Evolutionary conservation across 768 basidiomycete genomes (phyloP).

Genomic region (Lentinula detonsa): DNA sequence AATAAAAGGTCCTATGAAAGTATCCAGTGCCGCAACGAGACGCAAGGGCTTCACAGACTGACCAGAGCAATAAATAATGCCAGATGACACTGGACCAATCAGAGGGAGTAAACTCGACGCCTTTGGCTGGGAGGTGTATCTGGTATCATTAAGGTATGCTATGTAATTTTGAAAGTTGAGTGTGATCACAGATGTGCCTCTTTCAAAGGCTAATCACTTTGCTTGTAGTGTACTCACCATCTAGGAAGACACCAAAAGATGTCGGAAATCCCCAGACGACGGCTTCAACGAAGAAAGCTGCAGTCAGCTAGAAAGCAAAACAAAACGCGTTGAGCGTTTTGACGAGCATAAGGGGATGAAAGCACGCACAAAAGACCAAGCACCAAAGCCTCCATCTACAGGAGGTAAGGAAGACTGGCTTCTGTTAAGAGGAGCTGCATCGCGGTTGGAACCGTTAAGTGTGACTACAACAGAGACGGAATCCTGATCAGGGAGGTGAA

Average conservation of each 20-base stretch:
- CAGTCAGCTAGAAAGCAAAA: slow-evolving; percentile 14
- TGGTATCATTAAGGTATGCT: slow-evolving; percentile 19
- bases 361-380: slow-evolving; percentile 21
- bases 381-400: slow-evolving; percentile 15
- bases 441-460: not conserved
- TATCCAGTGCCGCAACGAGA: not conserved
- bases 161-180: not conserved
- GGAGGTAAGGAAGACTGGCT: slow-evolving; percentile 15
- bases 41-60: not conserved
- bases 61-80: slow-evolving; percentile 26
- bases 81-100: slow-evolving; percentile 21
- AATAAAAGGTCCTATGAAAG: slow-evolving; percentile 14
- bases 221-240: slow-evolving; percentile 9
- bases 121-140: slow-evolving; percentile 13
- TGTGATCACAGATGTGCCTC: too few species aligned
- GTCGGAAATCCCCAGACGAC: slow-evolving; percentile 24
- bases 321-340: not conserved
- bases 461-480: not conserved
- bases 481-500: not conserved
- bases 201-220: not conserved
- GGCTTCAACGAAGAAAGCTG: slow-evolving; percentile 19
- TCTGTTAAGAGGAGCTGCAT: not conserved
- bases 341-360: not conserved
- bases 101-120: slow-evolving; percentile 21
- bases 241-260: slow-evolving; percentile 22